Evolutionary conservation across 768 basidiomycete genomes (phyloP).

Genomic region (Psilocybe azurescens): DNA sequence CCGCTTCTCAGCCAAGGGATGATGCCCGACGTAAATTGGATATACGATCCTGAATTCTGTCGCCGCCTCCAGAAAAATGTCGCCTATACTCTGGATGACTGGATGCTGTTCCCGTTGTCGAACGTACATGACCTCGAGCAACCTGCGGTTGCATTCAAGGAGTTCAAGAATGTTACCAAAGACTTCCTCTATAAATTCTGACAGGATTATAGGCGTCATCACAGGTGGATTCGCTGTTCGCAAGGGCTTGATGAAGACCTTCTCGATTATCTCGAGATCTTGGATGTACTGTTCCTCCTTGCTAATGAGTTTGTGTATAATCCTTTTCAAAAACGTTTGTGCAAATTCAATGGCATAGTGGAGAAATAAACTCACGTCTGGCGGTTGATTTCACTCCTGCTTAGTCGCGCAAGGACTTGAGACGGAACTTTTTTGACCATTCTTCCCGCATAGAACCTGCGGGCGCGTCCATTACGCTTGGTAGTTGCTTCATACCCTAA

Average conservation of each 20-base stretch:
- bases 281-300: constrained; percentile 91
- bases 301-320: constrained; percentile 87
- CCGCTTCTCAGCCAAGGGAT: constrained; percentile 84
- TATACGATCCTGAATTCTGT: constrained; percentile 88
- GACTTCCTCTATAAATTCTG: constrained; percentile 85
- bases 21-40: constrained; percentile 83
- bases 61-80: constrained; percentile 86
- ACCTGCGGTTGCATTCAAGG: constrained; percentile 75
- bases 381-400: constrained; percentile 80
- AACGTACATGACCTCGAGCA: constrained; percentile 86
- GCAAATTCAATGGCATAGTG: constrained; percentile 3
- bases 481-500: constrained; percentile 32
- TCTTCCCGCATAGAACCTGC: constrained; percentile 53
- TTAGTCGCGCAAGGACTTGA: constrained; percentile 51
- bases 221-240: constrained; percentile 47
- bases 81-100: constrained; percentile 84
- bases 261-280: constrained; percentile 85
- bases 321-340: constrained; percentile 40
- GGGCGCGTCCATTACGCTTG: constrained; percentile 32
- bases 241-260: constrained; percentile 61
- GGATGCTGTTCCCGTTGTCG: constrained; percentile 87
- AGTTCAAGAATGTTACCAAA: constrained; percentile 90
- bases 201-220: constrained; percentile 60
- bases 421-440: constrained; percentile 53
- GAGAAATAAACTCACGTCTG: constrained; percentile 60